Evolutionary conservation across 495 filamentous ascomycete species (phyloP), one percentile per base, ranked within the genome.

Genomic region (Trichoderma erinaceum): DNA sequence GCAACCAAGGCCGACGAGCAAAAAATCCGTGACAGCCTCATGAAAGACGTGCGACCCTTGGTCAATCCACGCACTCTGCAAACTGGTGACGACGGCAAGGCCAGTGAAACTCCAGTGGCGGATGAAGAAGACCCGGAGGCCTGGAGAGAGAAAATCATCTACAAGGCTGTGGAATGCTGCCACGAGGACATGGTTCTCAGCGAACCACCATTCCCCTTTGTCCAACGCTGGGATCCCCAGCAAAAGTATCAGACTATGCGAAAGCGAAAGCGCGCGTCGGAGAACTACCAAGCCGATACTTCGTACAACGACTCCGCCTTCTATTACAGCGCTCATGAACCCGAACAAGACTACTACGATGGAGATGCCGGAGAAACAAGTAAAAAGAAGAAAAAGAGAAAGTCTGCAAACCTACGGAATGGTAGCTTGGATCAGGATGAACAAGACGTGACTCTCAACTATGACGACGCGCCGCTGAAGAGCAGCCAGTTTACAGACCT

Each of bases 201-300:
- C 67, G 83, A 88, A 25, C 93, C 95, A 0, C 90, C 91, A 3
- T 98, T 96, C 73, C 95, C 95, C 0, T 99, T 98, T 71, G 79
- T 88, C 15, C 92, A 96, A 75, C 87, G 90, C 66, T 97, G 92
- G 93, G 91, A 97, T 77, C 80, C 84, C 4, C 88, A 91, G 66
- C 90, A 93, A 68, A 80, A 87, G 71, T 68, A 72, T 23, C 41
- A 29, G 6, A n/a, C 43, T 8, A 66, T 66, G 43, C 15, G 43
- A 35, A 66, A 66, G 18, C 18, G 43, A 7, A 66, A 66, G 65
- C 65, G 65, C 25, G 27, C 41, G 3, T 44, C 65, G 6, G 41
- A 66, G 43, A 32, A 66, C 21, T 48, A 46, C 23, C 25, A 78
- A 32, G 67, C 70, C 46, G 66, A 70, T 38, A 68, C 69, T 7